These are phyloP conservation scores for Geotrichum restrictum DNA, from an alignment of 1,139 yeast species.

Conservation along the genomic window DNA sequence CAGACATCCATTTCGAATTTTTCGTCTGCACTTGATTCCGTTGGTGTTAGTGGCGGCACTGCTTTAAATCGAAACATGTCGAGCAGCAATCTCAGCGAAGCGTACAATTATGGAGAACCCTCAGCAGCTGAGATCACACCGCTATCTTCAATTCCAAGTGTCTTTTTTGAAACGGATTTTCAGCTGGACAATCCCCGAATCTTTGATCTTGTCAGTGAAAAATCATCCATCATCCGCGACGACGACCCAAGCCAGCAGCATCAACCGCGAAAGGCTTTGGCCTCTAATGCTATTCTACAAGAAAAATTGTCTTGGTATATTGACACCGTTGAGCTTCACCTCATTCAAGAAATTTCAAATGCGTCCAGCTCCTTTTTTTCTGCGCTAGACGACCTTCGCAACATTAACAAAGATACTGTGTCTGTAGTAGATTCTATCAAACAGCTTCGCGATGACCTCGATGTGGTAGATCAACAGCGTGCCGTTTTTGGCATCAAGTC, in stretches of 20 bases:
- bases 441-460: slow-evolving; percentile 41
- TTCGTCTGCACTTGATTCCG: slow-evolving; percentile 12
- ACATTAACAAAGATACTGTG: slow-evolving; percentile 56
- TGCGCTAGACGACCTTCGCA: slow-evolving; percentile 72
- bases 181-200: slow-evolving; percentile 84
- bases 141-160: slow-evolving; percentile 54
- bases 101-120: slow-evolving; percentile 21
- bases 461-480: slow-evolving; percentile 46
- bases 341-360: slow-evolving; percentile 77
- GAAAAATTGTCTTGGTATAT: slow-evolving; percentile 77
- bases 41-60: slow-evolving; percentile 13
- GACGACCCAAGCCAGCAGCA: slow-evolving; percentile 22
- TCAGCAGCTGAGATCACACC: slow-evolving; percentile 28
- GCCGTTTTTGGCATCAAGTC: slow-evolving; percentile 53
- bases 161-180: slow-evolving; percentile 66
- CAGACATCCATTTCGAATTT: slow-evolving; percentile 16
- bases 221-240: slow-evolving; percentile 40
- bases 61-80: slow-evolving; percentile 4
- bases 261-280: slow-evolving; percentile 33
- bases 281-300: slow-evolving; percentile 59
- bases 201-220: slow-evolving; percentile 68
- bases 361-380: slow-evolving; percentile 81
- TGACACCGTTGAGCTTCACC: slow-evolving; percentile 76
- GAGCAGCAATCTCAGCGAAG: slow-evolving; percentile 13
- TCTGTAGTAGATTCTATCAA: slow-evolving; percentile 50